Conservation (phyloP, 169 alveolate genomes). For the Plasmodium yoelii region DNA sequence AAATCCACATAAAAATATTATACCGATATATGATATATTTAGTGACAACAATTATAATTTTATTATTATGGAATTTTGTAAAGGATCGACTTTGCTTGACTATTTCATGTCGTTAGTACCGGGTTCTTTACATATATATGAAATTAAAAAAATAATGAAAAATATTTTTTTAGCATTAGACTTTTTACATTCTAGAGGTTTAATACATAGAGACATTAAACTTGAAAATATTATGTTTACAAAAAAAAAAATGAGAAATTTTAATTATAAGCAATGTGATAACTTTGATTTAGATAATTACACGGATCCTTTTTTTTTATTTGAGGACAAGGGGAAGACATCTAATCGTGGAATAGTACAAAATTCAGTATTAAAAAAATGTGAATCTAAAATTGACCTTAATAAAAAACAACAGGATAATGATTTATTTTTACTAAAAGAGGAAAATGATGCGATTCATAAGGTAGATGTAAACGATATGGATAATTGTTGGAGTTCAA, state of each 20-base stretch:
- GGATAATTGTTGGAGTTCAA: too few species aligned
- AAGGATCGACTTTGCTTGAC: constrained; percentile 59
- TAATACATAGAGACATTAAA: constrained; percentile 77
- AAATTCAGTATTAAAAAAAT: too few species aligned
- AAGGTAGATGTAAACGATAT: too few species aligned
- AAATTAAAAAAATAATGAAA: constrained; percentile 77
- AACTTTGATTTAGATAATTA: not conserved
- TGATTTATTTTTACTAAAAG: too few species aligned
- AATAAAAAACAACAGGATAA: too few species aligned
- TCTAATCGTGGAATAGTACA: too few species aligned
- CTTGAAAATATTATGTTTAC: constrained; percentile 79
- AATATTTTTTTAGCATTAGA: constrained; percentile 78
- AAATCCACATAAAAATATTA: constrained; percentile 44
- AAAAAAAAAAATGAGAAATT: constrained; percentile 23
- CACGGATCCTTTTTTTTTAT: too few species aligned
- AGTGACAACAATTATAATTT: constrained; percentile 14
- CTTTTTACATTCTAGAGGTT: constrained; percentile 79
- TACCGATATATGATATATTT: constrained; percentile 65
- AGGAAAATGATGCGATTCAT: too few species aligned
- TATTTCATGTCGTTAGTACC: constrained; percentile 75
- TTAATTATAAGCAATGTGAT: constrained; percentile 22
- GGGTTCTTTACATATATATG: constrained; percentile 60
- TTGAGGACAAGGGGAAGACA: too few species aligned
- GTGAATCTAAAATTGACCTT: too few species aligned
- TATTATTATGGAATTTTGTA: constrained; percentile 64